These are phyloP conservation scores for Chlorella sorokiniana DNA, from an alignment of 139 green algal species.

Conservation along the genomic window DNA sequence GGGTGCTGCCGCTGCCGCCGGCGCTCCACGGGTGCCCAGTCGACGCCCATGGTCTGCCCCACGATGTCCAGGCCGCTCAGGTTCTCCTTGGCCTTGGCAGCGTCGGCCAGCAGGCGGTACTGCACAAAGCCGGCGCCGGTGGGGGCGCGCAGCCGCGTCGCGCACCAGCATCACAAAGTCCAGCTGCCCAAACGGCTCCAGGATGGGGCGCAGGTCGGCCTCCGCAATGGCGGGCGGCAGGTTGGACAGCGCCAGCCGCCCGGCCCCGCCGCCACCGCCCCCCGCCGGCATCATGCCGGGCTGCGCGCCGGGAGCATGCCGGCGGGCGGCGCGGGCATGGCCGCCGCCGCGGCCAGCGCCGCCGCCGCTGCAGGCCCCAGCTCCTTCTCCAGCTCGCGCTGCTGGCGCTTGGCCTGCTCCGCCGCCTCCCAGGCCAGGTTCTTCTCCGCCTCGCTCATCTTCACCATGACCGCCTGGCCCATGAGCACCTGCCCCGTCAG, in stretches of 20 bases:
- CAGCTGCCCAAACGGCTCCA: constrained; percentile 86
- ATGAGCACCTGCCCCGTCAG: constrained; percentile 81
- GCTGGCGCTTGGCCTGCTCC: constrained; percentile 55
- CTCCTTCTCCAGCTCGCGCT: constrained; percentile 28
- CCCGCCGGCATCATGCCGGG: background rate
- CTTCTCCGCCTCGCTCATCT: constrained; percentile 93
- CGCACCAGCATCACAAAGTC: constrained; percentile 69
- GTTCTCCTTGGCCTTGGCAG: constrained; percentile 69
- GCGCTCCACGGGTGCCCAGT: constrained; percentile 27
- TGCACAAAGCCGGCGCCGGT: constrained; percentile 56
- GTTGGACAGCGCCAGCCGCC: constrained; percentile 52
- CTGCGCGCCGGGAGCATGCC: background rate
- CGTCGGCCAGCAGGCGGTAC: constrained; percentile 51
- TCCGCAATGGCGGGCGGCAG: constrained; percentile 62
- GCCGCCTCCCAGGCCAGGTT: constrained; percentile 93
- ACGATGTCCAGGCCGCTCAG: constrained; percentile 71
- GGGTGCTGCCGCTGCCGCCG: constrained; percentile 28
- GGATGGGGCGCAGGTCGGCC: constrained; percentile 80
- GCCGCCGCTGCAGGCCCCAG: constrained; percentile 4
- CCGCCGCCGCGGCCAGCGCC: background rate
- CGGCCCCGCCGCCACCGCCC: constrained; percentile 23
- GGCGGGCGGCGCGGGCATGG: background rate
- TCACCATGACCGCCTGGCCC: constrained; percentile 91
- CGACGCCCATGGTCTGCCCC: constrained; percentile 58
- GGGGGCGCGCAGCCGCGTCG: constrained; percentile 58